Conservation (phyloP, 177 flowering plant genomes). For the Vitis hybrid region DNA sequence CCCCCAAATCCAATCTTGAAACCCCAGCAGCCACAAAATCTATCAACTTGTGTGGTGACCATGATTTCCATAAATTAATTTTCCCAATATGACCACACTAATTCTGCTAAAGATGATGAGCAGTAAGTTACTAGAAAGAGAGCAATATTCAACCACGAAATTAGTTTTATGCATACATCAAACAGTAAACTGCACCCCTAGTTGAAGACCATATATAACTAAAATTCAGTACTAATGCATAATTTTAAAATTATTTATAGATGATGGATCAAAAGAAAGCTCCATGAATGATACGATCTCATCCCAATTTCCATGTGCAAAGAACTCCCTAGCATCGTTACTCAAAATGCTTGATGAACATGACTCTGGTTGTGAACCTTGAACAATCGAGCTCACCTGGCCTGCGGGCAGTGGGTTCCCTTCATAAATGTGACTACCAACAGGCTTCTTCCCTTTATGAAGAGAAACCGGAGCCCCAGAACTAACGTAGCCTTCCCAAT, state of each 20-base stretch:
- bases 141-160: too few relatives aligned
- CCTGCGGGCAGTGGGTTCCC: not conserved
- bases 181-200: too few relatives aligned
- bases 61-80: too few relatives aligned
- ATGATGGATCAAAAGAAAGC: slow-evolving; percentile 6
- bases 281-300: slow-evolving; percentile 33
- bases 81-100: too few relatives aligned
- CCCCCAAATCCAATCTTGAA: too few relatives aligned
- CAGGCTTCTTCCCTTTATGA: slow-evolving; percentile 7
- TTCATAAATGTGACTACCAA: not conserved
- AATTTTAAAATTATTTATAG: slow-evolving; percentile 1
- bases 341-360: slow-evolving; percentile 8
- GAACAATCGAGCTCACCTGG: not conserved
- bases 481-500: slow-evolving; percentile 4
- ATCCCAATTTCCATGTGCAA: slow-evolving; percentile 32
- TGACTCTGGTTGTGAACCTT: not conserved
- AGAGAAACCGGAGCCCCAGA: not conserved
- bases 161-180: too few relatives aligned
- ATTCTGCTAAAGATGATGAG: too few relatives aligned
- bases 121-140: too few relatives aligned
- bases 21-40: too few relatives aligned
- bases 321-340: slow-evolving; percentile 13
- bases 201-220: too few relatives aligned
- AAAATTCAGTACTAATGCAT: too few relatives aligned
- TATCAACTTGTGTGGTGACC: too few relatives aligned